Evolutionary conservation across 1,284 basidiomycete species (phyloP).

Genomic region (Rhodotorula sp.): DNA sequence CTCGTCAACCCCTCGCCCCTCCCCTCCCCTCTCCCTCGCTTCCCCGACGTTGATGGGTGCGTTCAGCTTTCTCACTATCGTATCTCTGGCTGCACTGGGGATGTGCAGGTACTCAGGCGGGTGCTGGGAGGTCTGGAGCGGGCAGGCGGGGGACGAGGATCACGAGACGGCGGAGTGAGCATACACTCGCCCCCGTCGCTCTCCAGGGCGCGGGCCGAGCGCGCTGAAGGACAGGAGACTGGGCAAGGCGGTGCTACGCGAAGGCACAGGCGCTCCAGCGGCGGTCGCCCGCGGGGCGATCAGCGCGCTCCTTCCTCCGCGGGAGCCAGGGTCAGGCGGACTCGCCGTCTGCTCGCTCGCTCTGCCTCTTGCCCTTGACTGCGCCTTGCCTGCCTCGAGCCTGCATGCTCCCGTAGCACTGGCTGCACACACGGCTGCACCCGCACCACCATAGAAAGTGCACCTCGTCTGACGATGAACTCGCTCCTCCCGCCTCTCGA

Average conservation of each 20-base stretch:
- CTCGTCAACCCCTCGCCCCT: neutral
- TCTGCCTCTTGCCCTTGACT: no score
- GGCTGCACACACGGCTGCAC: neutral
- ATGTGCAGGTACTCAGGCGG: neutral
- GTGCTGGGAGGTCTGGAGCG: no score
- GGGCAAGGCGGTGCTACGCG: no score
- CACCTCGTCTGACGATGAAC: neutral
- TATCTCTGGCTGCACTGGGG: no score
- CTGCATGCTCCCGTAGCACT: neutral
- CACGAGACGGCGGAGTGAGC: constrained; percentile 1
- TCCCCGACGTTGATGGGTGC: neutral
- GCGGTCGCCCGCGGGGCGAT: no score
- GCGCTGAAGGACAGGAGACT: neutral
- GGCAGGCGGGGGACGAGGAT: neutral
- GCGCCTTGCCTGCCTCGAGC: no score
- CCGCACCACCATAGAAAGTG: neutral
- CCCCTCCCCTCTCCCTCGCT: neutral
- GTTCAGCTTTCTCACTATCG: neutral
- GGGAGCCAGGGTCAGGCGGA: no score
- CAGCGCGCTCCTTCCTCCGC: no score
- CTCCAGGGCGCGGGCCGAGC: neutral
- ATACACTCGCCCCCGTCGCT: neutral
- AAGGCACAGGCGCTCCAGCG: no score
- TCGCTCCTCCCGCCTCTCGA: constrained; percentile 26
- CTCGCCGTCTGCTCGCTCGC: no score